Evolutionary conservation across 169 alveolate genomes (phyloP).

Genomic region (Plasmodium gonderi): DNA sequence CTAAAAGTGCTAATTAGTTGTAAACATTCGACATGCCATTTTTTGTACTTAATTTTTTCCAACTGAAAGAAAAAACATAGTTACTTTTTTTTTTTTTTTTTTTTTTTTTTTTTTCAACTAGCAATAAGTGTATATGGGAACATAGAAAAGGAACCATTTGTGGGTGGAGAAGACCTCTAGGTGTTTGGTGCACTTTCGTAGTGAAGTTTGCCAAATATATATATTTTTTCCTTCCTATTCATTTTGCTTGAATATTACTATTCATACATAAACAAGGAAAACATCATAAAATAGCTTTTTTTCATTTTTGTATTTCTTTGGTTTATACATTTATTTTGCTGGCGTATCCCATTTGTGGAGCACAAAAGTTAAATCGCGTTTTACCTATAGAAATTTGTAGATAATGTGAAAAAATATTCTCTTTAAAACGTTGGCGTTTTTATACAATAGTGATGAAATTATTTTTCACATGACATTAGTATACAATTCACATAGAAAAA

Average conservation of each 20-base stretch:
- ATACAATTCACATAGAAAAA: neutral
- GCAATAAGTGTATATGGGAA: neutral
- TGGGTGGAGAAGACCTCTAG: neutral
- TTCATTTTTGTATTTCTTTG: neutral
- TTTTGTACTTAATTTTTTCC: neutral
- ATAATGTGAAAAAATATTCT: neutral
- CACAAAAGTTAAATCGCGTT: neutral
- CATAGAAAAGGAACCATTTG: neutral
- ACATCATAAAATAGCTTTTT: neutral
- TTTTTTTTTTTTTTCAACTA: neutral
- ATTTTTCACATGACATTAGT: neutral
- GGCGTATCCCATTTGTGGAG: neutral
- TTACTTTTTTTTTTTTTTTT: neutral
- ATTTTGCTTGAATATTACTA: neutral
- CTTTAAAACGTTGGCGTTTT: neutral
- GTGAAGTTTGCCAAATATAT: neutral
- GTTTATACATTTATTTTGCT: no score
- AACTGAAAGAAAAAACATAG: neutral
- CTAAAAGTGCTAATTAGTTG: neutral
- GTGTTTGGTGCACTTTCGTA: neutral
- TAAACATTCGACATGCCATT: neutral
- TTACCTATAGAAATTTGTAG: neutral
- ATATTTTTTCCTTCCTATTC: neutral
- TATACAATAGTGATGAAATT: neutral
- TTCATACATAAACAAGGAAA: neutral